Evolutionary conservation across 371 early-diverging fungal genomes (phyloP), one percentile per base, ranked within the genome.

Genomic region (Actinomucor elegans): DNA sequence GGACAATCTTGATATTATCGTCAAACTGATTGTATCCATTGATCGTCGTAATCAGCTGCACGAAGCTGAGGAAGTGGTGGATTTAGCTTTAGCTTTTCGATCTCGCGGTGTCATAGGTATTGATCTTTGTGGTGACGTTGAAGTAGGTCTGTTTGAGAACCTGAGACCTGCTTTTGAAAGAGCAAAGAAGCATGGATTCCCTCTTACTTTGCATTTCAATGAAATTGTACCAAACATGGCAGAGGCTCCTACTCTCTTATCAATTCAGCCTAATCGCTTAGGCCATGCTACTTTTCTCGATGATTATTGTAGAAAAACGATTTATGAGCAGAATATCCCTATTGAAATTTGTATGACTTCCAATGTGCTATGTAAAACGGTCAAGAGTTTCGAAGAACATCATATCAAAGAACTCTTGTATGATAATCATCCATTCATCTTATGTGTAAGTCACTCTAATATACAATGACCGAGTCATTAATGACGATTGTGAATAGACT

Each of bases 331-430:
- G 4, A 33, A 59, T 14, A 76, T 82, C 20, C 83, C 84, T 6
- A 59, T 88, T 21, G 88, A 88, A 55, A 67, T 83, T 0, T 88
- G 88, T 54, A 73, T 86, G 76, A 81, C 86, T 7, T 83, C 84
- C n/a, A 88, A 88, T 48, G 48, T 88, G 1, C 33, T 84, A 7
- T 71, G 81, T 49, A 79, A 81, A 42, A 85, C 87, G 0, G 83
- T 80, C 0, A 36, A 58, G 1, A 51, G 60, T 17, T 72, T 66
- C 53, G 71, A 73, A 32, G 73, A 71, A 5, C 88, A 88, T 55
- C 86, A 84, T 52, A 44, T 86, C 40, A 72, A 67, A 43, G 79
- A 77, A 4, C 62, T 75, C 1, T 59, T 79, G n/a, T 26, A 48
- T 5, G 69, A 66, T 20, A 57, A 56, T 4, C 82, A 82, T 40